These are phyloP conservation scores for Fusarium sp. DNA, from an alignment of 2,329 filamentous ascomycete species.

Conservation along the genomic window DNA sequence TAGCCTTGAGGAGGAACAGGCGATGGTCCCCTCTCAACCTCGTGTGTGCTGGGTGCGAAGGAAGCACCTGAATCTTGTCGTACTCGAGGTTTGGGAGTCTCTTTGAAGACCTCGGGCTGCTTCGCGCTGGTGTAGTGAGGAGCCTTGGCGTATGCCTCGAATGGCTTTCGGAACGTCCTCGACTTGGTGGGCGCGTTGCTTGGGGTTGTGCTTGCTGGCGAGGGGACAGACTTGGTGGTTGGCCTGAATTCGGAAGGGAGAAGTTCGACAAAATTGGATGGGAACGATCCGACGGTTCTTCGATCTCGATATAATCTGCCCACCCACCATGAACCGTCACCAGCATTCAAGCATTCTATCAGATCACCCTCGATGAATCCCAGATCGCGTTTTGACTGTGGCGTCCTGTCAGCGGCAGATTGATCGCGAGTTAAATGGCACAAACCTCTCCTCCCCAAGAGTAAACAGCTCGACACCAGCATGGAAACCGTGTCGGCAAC, in stretches of 20 bases:
- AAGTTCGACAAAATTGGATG: conserved; percentile 96
- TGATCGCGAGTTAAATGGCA: background rate
- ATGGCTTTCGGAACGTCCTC: conserved; percentile 74
- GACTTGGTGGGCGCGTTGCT: conserved; percentile 69
- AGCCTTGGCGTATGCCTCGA: conserved; percentile 75
- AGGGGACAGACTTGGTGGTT: conserved; percentile 70
- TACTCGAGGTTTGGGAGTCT: conserved; percentile 53
- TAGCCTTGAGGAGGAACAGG: conserved; percentile 45
- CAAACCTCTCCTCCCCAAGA: conserved; percentile 89
- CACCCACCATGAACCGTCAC: conserved; percentile 99
- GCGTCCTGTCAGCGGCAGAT: conserved; percentile 35
- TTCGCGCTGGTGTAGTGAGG: conserved; percentile 75
- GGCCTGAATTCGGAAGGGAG: conserved; percentile 88
- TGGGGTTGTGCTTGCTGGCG: conserved; percentile 65
- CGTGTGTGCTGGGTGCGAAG: conserved; percentile 42
- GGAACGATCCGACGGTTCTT: conserved; percentile 91
- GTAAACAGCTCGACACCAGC: conserved; percentile 91
- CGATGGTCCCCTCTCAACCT: conserved; percentile 43
- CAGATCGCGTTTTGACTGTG: conserved; percentile 86
- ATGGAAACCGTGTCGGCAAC: conserved; percentile 84
- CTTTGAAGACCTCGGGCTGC: conserved; percentile 68
- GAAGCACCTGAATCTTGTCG: conserved; percentile 58
- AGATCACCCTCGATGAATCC: conserved; percentile 98
- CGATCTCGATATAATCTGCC: conserved; percentile 90
- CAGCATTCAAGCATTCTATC: conserved; percentile 97